Conservation (phyloP, 2,329 filamentous ascomycete genomes). For the Arthrobotrys conoides region DNA sequence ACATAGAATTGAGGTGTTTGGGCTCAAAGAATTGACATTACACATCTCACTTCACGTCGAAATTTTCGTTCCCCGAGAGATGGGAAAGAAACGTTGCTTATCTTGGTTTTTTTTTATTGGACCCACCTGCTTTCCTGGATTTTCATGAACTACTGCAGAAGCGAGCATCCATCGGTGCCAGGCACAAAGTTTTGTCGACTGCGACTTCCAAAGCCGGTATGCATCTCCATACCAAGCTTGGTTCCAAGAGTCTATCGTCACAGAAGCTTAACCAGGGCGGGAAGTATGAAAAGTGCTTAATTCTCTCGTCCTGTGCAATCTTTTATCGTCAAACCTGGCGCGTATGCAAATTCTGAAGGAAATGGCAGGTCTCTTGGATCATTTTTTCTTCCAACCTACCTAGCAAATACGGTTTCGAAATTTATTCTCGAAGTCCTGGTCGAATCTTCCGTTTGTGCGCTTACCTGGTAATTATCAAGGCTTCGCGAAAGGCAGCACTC, state of each 20-base stretch:
- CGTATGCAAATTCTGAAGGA: slow-evolving; percentile 17
- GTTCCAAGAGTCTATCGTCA: slow-evolving; percentile 21
- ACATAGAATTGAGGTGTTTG: slow-evolving; percentile 19
- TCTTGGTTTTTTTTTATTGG: slow-evolving; percentile 36
- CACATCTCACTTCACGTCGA: slow-evolving; percentile 19
- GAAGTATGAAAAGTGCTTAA: slow-evolving; percentile 17
- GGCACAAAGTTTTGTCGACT: slow-evolving; percentile 45
- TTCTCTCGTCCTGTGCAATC: slow-evolving; percentile 10
- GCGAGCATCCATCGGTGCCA: slow-evolving; percentile 28
- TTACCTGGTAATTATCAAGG: slow-evolving; percentile 23
- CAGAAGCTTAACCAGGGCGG: slow-evolving; percentile 31
- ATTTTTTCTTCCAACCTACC: not conserved
- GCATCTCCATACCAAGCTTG: slow-evolving; percentile 32
- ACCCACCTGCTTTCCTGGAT: slow-evolving; percentile 28
- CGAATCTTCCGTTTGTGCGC: slow-evolving; percentile 19
- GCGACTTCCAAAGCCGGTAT: slow-evolving; percentile 43
- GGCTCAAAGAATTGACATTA: slow-evolving; percentile 38
- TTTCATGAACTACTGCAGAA: slow-evolving; percentile 26
- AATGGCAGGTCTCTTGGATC: not conserved
- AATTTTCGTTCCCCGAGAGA: not conserved
- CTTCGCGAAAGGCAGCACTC: slow-evolving; percentile 9
- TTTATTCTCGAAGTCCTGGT: slow-evolving; percentile 25
- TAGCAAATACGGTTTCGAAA: slow-evolving; percentile 12
- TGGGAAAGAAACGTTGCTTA: slow-evolving; percentile 28
- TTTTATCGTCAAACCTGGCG: slow-evolving; percentile 19